Conservation (phyloP, 2,329 filamentous ascomycete species). For the Ceratocystis ficicola region DNA sequence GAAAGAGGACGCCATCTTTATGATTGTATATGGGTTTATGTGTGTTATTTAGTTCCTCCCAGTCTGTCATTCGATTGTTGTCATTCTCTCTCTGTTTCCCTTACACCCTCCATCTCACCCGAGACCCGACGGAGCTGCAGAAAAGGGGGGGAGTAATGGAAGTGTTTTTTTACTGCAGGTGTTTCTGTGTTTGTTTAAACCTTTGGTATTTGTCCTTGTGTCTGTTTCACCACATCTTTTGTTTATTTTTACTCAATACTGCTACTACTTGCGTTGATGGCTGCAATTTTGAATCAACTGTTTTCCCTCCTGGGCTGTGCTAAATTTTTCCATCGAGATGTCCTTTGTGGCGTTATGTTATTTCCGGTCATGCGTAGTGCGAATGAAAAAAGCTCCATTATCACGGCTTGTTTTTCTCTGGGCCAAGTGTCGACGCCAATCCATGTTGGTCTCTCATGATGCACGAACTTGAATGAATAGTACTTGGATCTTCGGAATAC, state of each 20-base stretch:
- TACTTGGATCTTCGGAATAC: not conserved
- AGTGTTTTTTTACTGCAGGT: not conserved
- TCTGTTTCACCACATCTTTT: not conserved
- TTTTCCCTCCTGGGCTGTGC: not conserved
- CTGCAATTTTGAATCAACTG: not conserved
- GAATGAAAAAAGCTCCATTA: not conserved
- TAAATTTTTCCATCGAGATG: not conserved
- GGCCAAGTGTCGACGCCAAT: too few relatives aligned
- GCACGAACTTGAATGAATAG: too few relatives aligned
- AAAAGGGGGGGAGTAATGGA: not conserved
- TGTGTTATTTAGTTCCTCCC: conserved; percentile 16
- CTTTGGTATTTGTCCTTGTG: not conserved
- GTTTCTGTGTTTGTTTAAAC: not conserved
- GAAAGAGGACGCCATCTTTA: conserved; percentile 20
- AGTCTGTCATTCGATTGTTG: not conserved
- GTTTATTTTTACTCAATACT: not conserved
- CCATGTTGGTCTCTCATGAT: too few relatives aligned
- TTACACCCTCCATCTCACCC: not conserved
- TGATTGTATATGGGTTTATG: conserved; percentile 23
- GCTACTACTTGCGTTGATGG: not conserved
- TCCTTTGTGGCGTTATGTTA: not conserved
- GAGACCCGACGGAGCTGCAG: not conserved
- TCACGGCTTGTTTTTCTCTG: not conserved
- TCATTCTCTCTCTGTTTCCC: conserved; percentile 1
- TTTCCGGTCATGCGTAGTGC: not conserved